Base-by-base conservation (phyloP, 148 eudicot genomes). In the Rhododendron simsii region DNA sequence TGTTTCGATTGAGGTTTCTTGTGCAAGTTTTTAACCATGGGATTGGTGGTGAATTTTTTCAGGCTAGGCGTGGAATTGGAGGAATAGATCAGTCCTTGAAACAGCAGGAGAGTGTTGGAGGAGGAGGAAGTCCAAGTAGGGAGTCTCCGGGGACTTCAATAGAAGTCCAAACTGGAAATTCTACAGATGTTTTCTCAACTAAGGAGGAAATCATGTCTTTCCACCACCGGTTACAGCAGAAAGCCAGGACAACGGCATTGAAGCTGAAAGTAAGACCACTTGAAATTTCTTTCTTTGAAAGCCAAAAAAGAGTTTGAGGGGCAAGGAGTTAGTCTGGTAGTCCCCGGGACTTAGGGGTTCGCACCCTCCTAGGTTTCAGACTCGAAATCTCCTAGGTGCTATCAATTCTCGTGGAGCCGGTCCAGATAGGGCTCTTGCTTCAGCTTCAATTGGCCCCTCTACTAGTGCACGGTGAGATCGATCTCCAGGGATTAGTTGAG, bases 81-180 rank as follows among this genome's bases (percentile, higher is more conserved):
- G 85, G 71, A 79, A 63, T 85, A 15, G 26, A 55, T 18, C 61
- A 85, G 81, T 80, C 55, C 55, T 50, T 73, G 84, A 84, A 30
- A 3, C 86, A 74, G 63, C 85, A 85, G 79, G 91, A 80, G 85
- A 23, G 80, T 74, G 85, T 77, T 7, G 87, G 53, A n/a, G 92
- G 79, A 37, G 88, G 55, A 65, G 87, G 83, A 59, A 93, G 93
- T 85, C 93, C 90, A 21, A 89, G 90, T 47, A 67, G 86, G 81
- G 91, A 87, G 63, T 95, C 98, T 55, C 28, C 91, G 67, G 96
- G 93, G 30, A 93, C 98, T 88, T 94, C 98, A 18, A 61, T 94
- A 77, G 96, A 94, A 89, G 98, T 94, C 86, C 96, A 93, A 86
- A 91, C 92, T 7, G 97, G 93, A 53, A 91, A 94, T 86, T 95